These are phyloP conservation scores for Fusarium pininemorale DNA, from an alignment of 2,329 filamentous ascomycete species.

Conservation along the genomic window DNA sequence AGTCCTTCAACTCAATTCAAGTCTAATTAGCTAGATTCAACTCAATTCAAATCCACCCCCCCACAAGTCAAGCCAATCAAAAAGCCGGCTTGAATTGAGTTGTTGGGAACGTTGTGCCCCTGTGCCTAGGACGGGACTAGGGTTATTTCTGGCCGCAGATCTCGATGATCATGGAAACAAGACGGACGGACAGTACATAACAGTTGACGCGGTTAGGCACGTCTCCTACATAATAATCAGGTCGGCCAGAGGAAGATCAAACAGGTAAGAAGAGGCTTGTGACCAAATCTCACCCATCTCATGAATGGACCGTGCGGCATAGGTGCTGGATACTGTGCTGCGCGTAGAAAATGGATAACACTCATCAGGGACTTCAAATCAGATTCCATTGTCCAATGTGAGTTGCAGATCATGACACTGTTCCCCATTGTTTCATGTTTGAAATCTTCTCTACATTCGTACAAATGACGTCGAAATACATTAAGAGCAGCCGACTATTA, in stretches of 20 bases:
- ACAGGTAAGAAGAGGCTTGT: not conserved
- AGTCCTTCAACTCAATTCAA: too few species aligned
- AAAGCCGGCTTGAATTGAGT: too few species aligned
- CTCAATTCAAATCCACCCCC: too few species aligned
- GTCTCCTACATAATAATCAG: conserved; percentile 11
- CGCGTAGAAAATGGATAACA: not conserved
- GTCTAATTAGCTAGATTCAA: too few species aligned
- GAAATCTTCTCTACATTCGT: conserved; percentile 2
- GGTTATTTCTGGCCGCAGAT: conserved; percentile 10
- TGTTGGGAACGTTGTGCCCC: too few species aligned
- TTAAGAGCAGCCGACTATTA: not conserved
- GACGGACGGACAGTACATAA: conserved; percentile 4
- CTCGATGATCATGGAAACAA: conserved; percentile 33
- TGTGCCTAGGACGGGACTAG: conserved; percentile 4
- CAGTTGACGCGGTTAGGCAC: not conserved
- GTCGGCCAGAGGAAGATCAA: conserved; percentile 2
- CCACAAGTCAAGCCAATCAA: too few species aligned
- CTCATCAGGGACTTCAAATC: not conserved
- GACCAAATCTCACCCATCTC: not conserved
- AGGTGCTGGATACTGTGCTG: not conserved
- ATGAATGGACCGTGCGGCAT: not conserved
- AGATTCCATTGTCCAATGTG: not conserved
- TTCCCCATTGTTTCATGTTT: conserved; percentile 26
- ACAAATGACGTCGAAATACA: conserved; percentile 25
- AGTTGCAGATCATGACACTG: conserved; percentile 27